phyloP scores from a whole-genome alignment of 2,329 filamentous ascomycete species.

The Scedosporium dehoogii region DNA sequence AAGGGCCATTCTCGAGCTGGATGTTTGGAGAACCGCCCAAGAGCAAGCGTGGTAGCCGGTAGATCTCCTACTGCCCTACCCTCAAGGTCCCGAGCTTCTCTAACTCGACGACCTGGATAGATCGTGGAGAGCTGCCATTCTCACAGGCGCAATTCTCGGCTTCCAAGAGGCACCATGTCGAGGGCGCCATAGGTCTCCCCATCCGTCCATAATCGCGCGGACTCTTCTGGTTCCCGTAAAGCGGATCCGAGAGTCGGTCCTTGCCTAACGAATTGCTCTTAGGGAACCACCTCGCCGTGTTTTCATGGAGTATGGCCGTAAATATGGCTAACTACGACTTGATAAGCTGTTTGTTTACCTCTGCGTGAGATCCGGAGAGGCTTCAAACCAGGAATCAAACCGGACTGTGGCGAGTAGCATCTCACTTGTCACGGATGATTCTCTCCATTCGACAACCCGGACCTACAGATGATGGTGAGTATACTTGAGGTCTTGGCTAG shows the following conservation, averaged over 20 bases:
- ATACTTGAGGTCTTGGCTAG: no score
- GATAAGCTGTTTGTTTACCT: no score
- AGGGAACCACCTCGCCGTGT: not conserved
- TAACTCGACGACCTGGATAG: not conserved
- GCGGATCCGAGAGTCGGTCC: not conserved
- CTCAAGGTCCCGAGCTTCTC: no score
- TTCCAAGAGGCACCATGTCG: conserved; percentile 2
- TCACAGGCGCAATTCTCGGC: not conserved
- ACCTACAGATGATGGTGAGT: no score
- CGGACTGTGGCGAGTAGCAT: no score
- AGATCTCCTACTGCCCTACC: no score
- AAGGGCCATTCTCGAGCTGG: not conserved
- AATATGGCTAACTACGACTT: conserved; percentile 6
- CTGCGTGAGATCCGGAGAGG: no score
- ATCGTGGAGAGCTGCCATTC: not conserved
- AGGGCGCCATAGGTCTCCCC: conserved; percentile 4
- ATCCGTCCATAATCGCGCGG: not conserved
- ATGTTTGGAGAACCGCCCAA: conserved; percentile 11
- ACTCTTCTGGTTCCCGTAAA: not conserved
- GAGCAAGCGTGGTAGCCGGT: conserved; percentile 11
- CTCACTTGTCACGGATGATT: no score
- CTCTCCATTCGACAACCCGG: no score
- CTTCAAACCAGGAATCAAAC: no score
- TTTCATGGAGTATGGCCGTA: conserved; percentile 1
- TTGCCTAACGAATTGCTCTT: not conserved